Base-by-base conservation (phyloP, 176 grass and related monocot species). In the Typha latifolia region DNA sequence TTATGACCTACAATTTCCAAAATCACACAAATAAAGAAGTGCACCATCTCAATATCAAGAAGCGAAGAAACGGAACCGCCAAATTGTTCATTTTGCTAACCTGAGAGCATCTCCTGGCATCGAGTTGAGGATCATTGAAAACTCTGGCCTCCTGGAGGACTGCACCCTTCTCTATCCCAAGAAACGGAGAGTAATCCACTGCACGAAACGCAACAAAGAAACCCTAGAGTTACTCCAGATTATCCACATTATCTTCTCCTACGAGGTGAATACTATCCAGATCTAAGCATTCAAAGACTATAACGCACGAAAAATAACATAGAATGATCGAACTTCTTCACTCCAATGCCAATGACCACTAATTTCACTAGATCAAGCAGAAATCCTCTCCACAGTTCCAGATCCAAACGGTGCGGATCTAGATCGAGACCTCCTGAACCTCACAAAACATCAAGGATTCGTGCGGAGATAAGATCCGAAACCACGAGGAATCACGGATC, bases 101-200 rank as follows among this genome's bases (percentile, higher is more conserved):
- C 95, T 99, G 95, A 65, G 86, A 99, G 84, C 95, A 99, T 57
- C 81, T 81, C 34, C 95, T 85, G 15, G 89, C 76, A 81, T 99
- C 95, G 43, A 99, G 86, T 77, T 99, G 95, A 3, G 86, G 84
- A 78, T 99, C 95, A 64, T 99, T 85, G 81, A 99, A 99, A 69
- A 87, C 84, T 73, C 89, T 84, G 12, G 89, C 95, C 84, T 99
- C 95, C 85, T 99, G 95, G 50, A 94, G 84, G 19, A 99, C 89
- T 14, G 95, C 89, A 22, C 95, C 95, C 79, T 99, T 99, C 81
- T 99, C 95, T 67, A 99, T 94, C 56, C 95, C 95, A 61, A 90
- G 86, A 71, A 99, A 99, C 5, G 95, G 89, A 55, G 89, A 91
- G 78, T 93, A 99, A 65, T 87, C 91, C 76, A 84, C 95, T 90